Percentiles rank a stretch among this genome's conserved stretches.
These are phyloP conservation scores for Phytophthora lateralis DNA, from an alignment of 352 stramenopile genomes.

Conservation along the genomic window DNA sequence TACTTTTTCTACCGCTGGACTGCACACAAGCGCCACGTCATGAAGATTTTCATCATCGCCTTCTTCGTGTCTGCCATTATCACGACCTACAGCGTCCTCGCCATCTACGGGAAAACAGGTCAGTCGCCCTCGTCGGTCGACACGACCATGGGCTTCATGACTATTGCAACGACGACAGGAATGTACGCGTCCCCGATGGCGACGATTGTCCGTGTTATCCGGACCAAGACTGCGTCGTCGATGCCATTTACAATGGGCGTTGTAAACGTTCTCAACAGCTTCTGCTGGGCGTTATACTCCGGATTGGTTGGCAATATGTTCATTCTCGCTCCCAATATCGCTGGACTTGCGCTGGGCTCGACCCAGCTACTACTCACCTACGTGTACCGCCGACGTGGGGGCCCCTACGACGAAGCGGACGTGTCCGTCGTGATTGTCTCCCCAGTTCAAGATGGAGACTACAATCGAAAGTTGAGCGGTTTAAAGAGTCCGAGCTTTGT, in stretches of 20 bases:
- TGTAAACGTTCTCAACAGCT: constrained; percentile 45
- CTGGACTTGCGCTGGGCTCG: constrained; percentile 26
- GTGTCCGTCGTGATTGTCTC: constrained; percentile 1
- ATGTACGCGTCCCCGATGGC: constrained; percentile 52
- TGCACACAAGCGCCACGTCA: constrained; percentile 23
- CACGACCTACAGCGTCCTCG: constrained; percentile 50
- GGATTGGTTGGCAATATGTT: constrained; percentile 36
- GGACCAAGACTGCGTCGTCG: constrained; percentile 43
- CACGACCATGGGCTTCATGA: constrained; percentile 28
- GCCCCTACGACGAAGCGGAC: background rate
- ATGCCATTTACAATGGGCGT: constrained; percentile 55
- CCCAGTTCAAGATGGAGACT: background rate
- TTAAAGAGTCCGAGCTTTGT: constrained; percentile 3
- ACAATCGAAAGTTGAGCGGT: background rate
- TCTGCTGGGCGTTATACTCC: constrained; percentile 46
- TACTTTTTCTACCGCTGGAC: constrained; percentile 48
- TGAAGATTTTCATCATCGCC: constrained; percentile 24
- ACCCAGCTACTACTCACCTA: constrained; percentile 19
- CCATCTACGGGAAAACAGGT: constrained; percentile 24
- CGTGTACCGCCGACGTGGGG: constrained; percentile 17
- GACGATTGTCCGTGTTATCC: constrained; percentile 42
- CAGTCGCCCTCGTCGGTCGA: constrained; percentile 21
- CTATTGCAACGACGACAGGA: constrained; percentile 38
- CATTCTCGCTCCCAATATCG: constrained; percentile 36
- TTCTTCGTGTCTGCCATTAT: constrained; percentile 38